These are phyloP conservation scores for Yamadazyma atlantica DNA, from an alignment of 1,139 yeast genomes.

Conservation along the genomic window DNA sequence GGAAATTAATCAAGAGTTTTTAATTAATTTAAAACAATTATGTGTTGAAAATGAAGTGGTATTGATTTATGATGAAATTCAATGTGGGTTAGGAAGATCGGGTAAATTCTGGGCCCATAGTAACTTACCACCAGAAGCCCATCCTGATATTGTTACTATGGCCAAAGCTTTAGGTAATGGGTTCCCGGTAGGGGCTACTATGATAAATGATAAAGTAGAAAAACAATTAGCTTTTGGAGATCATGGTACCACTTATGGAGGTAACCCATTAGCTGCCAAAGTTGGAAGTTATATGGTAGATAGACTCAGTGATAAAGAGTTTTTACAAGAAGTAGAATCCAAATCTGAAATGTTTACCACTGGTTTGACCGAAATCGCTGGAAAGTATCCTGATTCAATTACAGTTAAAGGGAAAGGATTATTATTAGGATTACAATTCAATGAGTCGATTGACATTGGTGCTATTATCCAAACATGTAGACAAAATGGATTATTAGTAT, in stretches of 20 bases:
- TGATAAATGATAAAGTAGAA: conserved; percentile 80
- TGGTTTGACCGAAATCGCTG: conserved; percentile 52
- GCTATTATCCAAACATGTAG: conserved; percentile 67
- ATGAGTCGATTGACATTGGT: conserved; percentile 55
- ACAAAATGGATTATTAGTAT: conserved; percentile 75
- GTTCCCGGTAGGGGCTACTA: conserved; percentile 94
- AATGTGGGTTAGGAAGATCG: conserved; percentile 92
- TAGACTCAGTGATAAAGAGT: conserved; percentile 58
- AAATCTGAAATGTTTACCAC: conserved; percentile 56
- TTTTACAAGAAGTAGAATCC: conserved; percentile 56
- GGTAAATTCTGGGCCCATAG: conserved; percentile 95
- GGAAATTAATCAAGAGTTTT: conserved; percentile 61
- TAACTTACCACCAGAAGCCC: conserved; percentile 68
- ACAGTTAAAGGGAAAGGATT: conserved; percentile 88
- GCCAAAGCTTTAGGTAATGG: conserved; percentile 98
- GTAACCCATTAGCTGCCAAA: conserved; percentile 88
- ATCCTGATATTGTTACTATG: conserved; percentile 90
- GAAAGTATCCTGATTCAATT: conserved; percentile 57
- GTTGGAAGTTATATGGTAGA: conserved; percentile 76
- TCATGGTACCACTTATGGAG: conserved; percentile 98
- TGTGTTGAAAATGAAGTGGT: conserved; percentile 72
- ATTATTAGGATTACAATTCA: conserved; percentile 78
- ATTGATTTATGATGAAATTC: conserved; percentile 92
- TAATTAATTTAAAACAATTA: conserved; percentile 61
- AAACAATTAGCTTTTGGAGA: conserved; percentile 78